phyloP scores from a whole-genome alignment of 176 grass and related monocot species.

The Guadua angustifolia region DNA sequence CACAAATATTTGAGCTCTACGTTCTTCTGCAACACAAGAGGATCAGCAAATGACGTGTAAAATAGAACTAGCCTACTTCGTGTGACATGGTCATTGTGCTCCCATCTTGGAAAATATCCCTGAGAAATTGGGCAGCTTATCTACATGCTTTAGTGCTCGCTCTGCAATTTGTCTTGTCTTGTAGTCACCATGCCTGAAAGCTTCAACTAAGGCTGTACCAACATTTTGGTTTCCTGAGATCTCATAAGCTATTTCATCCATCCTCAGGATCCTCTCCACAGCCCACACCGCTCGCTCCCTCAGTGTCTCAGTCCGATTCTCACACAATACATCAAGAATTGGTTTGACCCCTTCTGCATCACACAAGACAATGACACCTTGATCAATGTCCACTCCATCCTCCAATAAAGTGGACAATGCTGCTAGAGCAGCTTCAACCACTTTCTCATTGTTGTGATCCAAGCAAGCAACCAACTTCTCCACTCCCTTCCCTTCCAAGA shows the following conservation, averaged over 20 bases:
- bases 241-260: constrained; percentile 72
- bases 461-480: constrained; percentile 91
- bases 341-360: constrained; percentile 77
- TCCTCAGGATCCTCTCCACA: constrained; percentile 89
- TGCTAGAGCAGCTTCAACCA: constrained; percentile 84
- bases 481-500: constrained; percentile 89
- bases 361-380: constrained; percentile 75
- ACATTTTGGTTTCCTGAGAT: constrained; percentile 96
- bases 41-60: constrained; percentile 39
- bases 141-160: constrained; percentile 88
- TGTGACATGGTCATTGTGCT: constrained; percentile 45
- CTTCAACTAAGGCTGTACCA: constrained; percentile 83
- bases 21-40: constrained; percentile 17
- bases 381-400: constrained; percentile 85
- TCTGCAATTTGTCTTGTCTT: constrained; percentile 95
- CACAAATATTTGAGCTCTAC: background rate
- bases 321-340: constrained; percentile 73
- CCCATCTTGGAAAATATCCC: constrained; percentile 89
- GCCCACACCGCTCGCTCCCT: constrained; percentile 81
- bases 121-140: constrained; percentile 97
- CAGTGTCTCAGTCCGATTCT: constrained; percentile 66
- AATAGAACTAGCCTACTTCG: constrained; percentile 43
- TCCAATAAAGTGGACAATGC: constrained; percentile 87
- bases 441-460: constrained; percentile 80
- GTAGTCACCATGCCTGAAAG: constrained; percentile 85